Conservation (phyloP, 208 protist species). For the Dictyostelium gargantuum region DNA sequence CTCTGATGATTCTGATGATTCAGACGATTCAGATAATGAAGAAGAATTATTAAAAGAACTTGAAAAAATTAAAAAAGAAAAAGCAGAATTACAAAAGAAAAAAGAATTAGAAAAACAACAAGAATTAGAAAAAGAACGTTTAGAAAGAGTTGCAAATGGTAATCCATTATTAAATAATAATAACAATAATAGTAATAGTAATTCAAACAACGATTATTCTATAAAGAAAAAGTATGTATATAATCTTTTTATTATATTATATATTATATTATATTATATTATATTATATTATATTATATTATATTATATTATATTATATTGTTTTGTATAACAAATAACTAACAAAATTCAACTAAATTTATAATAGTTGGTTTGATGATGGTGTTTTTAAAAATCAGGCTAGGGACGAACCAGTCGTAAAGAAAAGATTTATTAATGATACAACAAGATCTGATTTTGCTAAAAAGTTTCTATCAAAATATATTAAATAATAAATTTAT, state of each 20-base stretch:
- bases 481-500: slow-evolving; percentile 83
- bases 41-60: slow-evolving; percentile 85
- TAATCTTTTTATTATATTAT: background rate
- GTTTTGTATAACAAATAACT: too few relatives aligned
- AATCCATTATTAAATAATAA: slow-evolving; percentile 81
- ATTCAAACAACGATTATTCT: background rate
- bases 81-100: slow-evolving; percentile 74
- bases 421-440: slow-evolving; percentile 91
- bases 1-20: slow-evolving; percentile 73
- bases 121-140: slow-evolving; percentile 56
- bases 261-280: too few relatives aligned
- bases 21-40: slow-evolving; percentile 79
- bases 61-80: slow-evolving; percentile 86
- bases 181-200: background rate
- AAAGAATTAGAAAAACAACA: slow-evolving; percentile 73
- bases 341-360: too few relatives aligned
- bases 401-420: slow-evolving; percentile 75
- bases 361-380: slow-evolving; percentile 88
- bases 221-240: slow-evolving; percentile 42
- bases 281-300: too few relatives aligned
- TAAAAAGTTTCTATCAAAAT: slow-evolving; percentile 87
- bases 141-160: slow-evolving; percentile 69
- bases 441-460: slow-evolving; percentile 91
- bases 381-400: slow-evolving; percentile 91
- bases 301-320: too few relatives aligned